Conservation (phyloP, 1,284 basidiomycete species). For the Trichosporon faecale region DNA sequence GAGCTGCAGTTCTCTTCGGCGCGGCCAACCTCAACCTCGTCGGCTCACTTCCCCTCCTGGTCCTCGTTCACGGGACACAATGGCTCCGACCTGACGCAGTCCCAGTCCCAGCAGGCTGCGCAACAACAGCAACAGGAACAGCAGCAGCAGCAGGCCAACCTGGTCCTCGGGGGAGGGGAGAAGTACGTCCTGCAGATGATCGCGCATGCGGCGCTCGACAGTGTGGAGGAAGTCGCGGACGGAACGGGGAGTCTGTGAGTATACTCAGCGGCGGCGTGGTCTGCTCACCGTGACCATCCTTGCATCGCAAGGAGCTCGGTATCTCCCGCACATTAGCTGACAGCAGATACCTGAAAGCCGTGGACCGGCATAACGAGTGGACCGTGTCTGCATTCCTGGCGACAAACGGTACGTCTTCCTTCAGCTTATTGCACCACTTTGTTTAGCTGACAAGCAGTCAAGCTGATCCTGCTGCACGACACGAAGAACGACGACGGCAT, state of each 20-base stretch:
- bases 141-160: constrained; percentile 12
- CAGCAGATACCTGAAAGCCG: constrained; percentile 79
- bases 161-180: constrained; percentile 54
- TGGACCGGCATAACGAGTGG: constrained; percentile 98
- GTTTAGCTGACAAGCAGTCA: constrained; percentile 49
- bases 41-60: constrained; percentile 46
- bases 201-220: constrained; percentile 86
- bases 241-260: constrained; percentile 80
- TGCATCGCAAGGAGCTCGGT: too few relatives aligned
- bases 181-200: constrained; percentile 95
- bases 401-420: constrained; percentile 68
- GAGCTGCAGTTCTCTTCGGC: constrained; percentile 46
- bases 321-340: constrained; percentile 14
- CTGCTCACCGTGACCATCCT: not conserved
- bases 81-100: constrained; percentile 28
- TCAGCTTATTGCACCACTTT: too few relatives aligned
- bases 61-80: constrained; percentile 44
- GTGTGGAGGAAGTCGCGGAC: constrained; percentile 83
- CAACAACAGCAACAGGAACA: constrained; percentile 11
- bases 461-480: constrained; percentile 87
- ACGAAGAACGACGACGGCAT: constrained; percentile 94
- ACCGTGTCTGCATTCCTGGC: constrained; percentile 90
- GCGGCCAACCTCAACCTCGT: constrained; percentile 10
- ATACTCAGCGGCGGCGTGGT: not conserved
- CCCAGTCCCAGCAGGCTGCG: not conserved